Conservation (phyloP, 176 grass and related monocot species). For the Elaeis guineensis region DNA sequence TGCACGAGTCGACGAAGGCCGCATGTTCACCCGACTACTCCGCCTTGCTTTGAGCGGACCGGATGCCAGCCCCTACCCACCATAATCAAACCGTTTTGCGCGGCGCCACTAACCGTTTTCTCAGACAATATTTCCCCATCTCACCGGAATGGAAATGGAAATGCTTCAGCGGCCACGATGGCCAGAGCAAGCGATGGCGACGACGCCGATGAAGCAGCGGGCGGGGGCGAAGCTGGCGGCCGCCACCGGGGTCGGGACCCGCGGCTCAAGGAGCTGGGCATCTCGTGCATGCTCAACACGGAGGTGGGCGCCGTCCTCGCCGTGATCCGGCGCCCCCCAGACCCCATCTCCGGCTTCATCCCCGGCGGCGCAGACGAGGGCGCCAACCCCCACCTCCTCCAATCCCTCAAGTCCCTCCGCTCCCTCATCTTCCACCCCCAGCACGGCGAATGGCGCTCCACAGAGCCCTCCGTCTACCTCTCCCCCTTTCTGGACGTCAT, state of each 20-base stretch:
- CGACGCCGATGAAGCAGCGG: slow-evolving; percentile 25
- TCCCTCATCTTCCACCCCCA: slow-evolving; percentile 74
- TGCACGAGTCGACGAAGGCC: too few species aligned
- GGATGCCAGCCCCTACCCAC: too few species aligned
- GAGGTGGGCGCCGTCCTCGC: slow-evolving; percentile 77
- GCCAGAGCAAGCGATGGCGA: slow-evolving; percentile 20
- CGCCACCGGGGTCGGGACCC: slow-evolving; percentile 17
- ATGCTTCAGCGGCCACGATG: too few species aligned
- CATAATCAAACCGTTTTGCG: too few species aligned
- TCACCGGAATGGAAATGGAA: too few species aligned
- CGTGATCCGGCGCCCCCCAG: slow-evolving; percentile 57
- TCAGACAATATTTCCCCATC: too few species aligned
- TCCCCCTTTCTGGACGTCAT: slow-evolving; percentile 76
- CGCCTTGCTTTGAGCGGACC: too few species aligned
- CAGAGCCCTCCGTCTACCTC: slow-evolving; percentile 74
- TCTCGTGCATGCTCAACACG: slow-evolving; percentile 98
- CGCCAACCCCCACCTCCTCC: slow-evolving; percentile 38
- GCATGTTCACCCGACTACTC: too few species aligned
- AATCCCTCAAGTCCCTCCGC: slow-evolving; percentile 66
- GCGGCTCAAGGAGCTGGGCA: slow-evolving; percentile 55
- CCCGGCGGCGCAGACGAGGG: slow-evolving; percentile 31
- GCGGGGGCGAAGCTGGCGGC: neutral
- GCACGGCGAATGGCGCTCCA: slow-evolving; percentile 55
- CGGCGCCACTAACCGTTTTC: too few species aligned
- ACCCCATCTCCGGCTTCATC: slow-evolving; percentile 21